Conservation (phyloP, 2,329 filamentous ascomycete genomes). For the Rhexocercosporidium sp. region DNA sequence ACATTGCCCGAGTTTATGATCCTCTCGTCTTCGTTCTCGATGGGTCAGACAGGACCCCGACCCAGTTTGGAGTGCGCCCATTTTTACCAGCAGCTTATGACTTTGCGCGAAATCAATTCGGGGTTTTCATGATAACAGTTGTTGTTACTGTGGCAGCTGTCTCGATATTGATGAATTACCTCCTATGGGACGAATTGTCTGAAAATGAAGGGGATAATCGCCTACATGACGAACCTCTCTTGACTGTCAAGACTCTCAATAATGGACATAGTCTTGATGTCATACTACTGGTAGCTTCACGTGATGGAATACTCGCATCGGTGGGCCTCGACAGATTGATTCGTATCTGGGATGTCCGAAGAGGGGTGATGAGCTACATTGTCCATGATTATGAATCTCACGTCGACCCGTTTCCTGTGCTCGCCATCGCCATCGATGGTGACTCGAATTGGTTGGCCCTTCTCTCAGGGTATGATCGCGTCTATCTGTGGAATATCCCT, state of each 20-base stretch:
- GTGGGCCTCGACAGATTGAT: slow-evolving; percentile 73
- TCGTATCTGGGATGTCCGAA: slow-evolving; percentile 65
- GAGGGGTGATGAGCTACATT: slow-evolving; percentile 47
- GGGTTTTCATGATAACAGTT: slow-evolving; percentile 65
- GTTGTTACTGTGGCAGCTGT: slow-evolving; percentile 68
- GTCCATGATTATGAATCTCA: slow-evolving; percentile 44
- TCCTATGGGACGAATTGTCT: slow-evolving; percentile 65
- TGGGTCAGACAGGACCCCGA: slow-evolving; percentile 67
- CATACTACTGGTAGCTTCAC: slow-evolving; percentile 65
- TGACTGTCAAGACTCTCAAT: slow-evolving; percentile 65
- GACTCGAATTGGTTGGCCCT: slow-evolving; percentile 70
- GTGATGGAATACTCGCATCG: slow-evolving; percentile 69
- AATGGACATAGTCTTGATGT: slow-evolving; percentile 73
- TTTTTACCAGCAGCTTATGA: slow-evolving; percentile 68
- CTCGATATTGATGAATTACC: slow-evolving; percentile 73
- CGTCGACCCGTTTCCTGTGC: slow-evolving; percentile 59
- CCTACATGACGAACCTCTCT: slow-evolving; percentile 52
- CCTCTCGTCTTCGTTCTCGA: slow-evolving; percentile 75
- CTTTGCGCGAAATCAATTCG: slow-evolving; percentile 65
- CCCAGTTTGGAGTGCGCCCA: slow-evolving; percentile 49
- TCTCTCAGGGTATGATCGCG: slow-evolving; percentile 60
- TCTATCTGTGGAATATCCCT: slow-evolving; percentile 68
- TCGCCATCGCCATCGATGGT: slow-evolving; percentile 68
- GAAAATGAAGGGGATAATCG: slow-evolving; percentile 52
- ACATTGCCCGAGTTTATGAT: slow-evolving; percentile 76